Percentiles rank a stretch among this genome's conserved stretches.
phyloP scores from a whole-genome alignment of 495 filamentous ascomycete genomes.

The Apodospora peruviana region DNA sequence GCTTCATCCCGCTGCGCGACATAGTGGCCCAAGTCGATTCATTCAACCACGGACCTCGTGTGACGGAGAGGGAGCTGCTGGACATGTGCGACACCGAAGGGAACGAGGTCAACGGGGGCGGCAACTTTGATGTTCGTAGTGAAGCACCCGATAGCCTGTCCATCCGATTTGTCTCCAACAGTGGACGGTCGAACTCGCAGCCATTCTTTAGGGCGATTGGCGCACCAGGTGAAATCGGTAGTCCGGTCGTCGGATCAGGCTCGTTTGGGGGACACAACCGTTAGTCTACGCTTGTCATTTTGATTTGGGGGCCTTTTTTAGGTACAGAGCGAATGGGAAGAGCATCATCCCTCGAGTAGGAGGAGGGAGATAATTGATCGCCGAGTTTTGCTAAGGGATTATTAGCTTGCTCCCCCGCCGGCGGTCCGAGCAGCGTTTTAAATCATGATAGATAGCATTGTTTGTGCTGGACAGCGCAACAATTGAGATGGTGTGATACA shows the following conservation, averaged over 20 bases:
- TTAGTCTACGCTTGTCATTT: conserved; percentile 7
- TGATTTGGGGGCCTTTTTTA: too few relatives aligned
- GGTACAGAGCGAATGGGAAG: neutral
- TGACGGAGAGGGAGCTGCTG: conserved; percentile 69
- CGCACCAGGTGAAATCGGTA: conserved; percentile 51
- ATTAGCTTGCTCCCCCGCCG: neutral
- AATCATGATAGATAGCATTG: too few relatives aligned
- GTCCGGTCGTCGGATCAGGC: conserved; percentile 15
- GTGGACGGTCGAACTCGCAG: conserved; percentile 17
- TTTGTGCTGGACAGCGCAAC: too few relatives aligned
- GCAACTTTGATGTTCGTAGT: conserved; percentile 64
- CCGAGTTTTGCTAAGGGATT: neutral
- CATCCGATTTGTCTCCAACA: conserved; percentile 59
- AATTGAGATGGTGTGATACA: too few relatives aligned
- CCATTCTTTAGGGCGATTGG: conserved; percentile 33
- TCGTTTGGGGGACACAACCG: conserved; percentile 7
- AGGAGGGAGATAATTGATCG: neutral
- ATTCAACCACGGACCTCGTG: conserved; percentile 53
- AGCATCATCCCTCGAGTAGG: too few relatives aligned
- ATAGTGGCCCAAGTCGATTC: conserved; percentile 64
- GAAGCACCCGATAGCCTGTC: conserved; percentile 35
- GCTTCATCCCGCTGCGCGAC: conserved; percentile 61
- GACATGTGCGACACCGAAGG: conserved; percentile 90
- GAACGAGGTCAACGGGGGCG: conserved; percentile 80
- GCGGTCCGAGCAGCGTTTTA: too few relatives aligned